Evolutionary conservation across 441 rosid genomes (phyloP), one percentile per base, ranked within the genome.

Genomic region (Euphorbia celastroides): DNA sequence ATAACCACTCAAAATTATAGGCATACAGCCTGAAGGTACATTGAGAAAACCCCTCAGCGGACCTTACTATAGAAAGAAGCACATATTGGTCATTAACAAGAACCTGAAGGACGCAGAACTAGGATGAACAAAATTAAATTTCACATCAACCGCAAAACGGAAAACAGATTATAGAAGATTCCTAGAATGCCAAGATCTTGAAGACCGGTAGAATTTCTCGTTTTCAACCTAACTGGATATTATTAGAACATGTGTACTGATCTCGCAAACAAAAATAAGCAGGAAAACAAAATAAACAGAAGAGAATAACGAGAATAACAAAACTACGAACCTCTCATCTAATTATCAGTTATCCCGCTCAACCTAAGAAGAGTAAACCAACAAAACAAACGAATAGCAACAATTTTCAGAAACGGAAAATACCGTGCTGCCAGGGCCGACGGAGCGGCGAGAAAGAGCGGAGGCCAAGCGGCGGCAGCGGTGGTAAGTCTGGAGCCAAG

Each of bases 401-500:
- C 9, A 34, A 34, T 34, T 9, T 9, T 34, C 38, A 34, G 57
- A 56, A 42, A 10, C 2, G 51, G n/a, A 19, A 66, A 57, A 7
- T 57, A 93, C 98, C 88, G 94, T 86, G 64, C 69, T 63, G 31
- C 96, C 89, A 28, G 74, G 62, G 66, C 94, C 96, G 70, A 87
- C 64, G 50, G 90, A 86, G 61, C 67, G 88, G 5, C 58, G 71
- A 60, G 78, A 70, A 67, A 93, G 86, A 59, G 97, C 96, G 59
- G 98, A 88, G 9, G 97, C 98, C 65, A 93, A 74, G 0, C 84
- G 85, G 22, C 92, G 88, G 81, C 97, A 93, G 0, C 98, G 96
- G 9, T 61, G 75, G 71, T 87, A 87, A 23, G 93, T 93, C 60
- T 87, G 88, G 2, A 63, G 87, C 98, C 98, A 88, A n/a, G 96